Conservation (phyloP, 345 rosid genomes). For the Sapria himalayana region DNA sequence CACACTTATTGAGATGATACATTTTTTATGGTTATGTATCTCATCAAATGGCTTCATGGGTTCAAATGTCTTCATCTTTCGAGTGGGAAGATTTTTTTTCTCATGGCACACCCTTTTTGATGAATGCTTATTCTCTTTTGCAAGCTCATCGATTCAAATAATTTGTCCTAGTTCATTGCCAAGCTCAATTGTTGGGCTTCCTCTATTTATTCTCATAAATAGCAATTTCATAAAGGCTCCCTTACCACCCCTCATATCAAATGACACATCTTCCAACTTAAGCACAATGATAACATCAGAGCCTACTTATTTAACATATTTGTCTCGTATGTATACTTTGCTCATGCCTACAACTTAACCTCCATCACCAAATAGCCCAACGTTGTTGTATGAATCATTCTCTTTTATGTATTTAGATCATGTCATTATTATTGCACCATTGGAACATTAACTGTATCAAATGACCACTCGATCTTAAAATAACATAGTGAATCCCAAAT, state of each 20-base stretch:
- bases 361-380: not conserved
- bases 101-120: too few species aligned
- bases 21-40: not conserved
- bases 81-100: too few species aligned
- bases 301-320: not conserved
- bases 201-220: not conserved
- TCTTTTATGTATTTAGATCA: too few species aligned
- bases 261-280: not conserved
- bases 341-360: not conserved
- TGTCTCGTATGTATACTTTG: not conserved
- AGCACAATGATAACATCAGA: not conserved
- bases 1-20: not conserved
- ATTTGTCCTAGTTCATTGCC: not conserved
- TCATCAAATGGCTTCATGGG: not conserved
- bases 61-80: too few species aligned
- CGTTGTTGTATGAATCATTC: not conserved
- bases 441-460: not conserved
- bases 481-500: not conserved
- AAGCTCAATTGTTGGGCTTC: not conserved
- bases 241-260: not conserved
- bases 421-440: too few species aligned
- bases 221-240: too few species aligned
- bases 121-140: not conserved
- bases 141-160: not conserved
- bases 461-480: not conserved